phyloP scores from a whole-genome alignment of 306 rosid genomes.

The Hippophae gyantsensis region DNA sequence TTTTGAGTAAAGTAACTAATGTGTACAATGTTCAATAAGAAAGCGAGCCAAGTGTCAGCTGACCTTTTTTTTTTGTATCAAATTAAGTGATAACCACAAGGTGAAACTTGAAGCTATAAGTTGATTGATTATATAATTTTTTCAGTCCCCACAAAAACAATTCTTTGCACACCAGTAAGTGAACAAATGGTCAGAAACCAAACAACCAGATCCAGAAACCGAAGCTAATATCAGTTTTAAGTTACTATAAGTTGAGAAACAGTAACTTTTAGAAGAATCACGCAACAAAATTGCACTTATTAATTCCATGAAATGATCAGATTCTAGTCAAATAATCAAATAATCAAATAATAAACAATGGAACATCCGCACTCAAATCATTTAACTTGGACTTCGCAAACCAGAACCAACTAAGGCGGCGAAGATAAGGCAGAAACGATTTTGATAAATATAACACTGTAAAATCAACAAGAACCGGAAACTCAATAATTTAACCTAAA shows the following conservation, averaged over 20 bases:
- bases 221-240: neutral
- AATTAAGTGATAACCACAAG: too few relatives aligned
- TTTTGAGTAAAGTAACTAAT: too few relatives aligned
- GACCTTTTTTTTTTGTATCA: too few relatives aligned
- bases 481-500: neutral
- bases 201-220: neutral
- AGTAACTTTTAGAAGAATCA: conserved; percentile 1
- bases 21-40: too few relatives aligned
- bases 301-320: too few relatives aligned
- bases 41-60: too few relatives aligned
- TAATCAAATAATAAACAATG: too few relatives aligned
- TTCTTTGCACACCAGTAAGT: neutral
- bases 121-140: too few relatives aligned
- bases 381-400: neutral
- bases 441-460: too few relatives aligned
- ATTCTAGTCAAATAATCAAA: too few relatives aligned
- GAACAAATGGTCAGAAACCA: neutral
- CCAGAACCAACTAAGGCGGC: neutral
- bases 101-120: too few relatives aligned
- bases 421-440: neutral
- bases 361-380: neutral
- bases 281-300: neutral
- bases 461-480: neutral
- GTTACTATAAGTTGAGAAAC: conserved; percentile 5
- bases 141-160: too few relatives aligned